Evolutionary conservation across 148 eudicot species (phyloP).

Genomic region (Rhododendron molle): DNA sequence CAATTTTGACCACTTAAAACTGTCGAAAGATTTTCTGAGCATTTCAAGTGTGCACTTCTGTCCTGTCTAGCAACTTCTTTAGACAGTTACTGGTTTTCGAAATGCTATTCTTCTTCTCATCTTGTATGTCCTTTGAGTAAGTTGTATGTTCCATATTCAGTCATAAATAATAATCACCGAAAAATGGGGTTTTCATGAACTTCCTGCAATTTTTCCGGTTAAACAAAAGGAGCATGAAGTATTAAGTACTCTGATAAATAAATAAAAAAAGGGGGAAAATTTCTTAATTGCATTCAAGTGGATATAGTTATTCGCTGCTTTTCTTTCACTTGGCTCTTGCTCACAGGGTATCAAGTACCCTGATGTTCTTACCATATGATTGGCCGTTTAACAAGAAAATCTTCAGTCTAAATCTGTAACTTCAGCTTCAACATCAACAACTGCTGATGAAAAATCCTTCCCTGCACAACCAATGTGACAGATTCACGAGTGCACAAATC

Average conservation of each 20-base stretch:
- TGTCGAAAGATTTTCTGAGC: background rate
- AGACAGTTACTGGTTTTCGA: background rate
- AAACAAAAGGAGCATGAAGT: background rate
- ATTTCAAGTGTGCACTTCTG: background rate
- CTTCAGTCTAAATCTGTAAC: slow-evolving; percentile 66
- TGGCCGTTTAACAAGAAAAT: background rate
- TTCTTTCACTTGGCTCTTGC: background rate
- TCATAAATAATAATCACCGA: background rate
- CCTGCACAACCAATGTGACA: slow-evolving; percentile 30
- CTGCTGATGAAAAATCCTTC: slow-evolving; percentile 34
- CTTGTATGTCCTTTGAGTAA: background rate
- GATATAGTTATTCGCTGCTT: background rate
- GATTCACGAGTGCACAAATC: background rate
- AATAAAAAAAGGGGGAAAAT: background rate
- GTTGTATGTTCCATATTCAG: background rate
- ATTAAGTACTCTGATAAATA: background rate
- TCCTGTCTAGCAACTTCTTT: background rate
- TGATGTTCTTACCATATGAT: slow-evolving; percentile 7
- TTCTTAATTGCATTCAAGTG: background rate
- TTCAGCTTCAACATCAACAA: slow-evolving; percentile 89
- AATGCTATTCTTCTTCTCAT: background rate
- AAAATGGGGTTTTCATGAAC: background rate
- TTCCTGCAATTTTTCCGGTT: background rate
- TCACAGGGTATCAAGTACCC: background rate
- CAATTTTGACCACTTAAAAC: background rate